A percentile compares a stretch with the other conserved stretches of the same genome.
phyloP scores from a whole-genome alignment of 805 yeast species.

The Yarrowia bubula region DNA sequence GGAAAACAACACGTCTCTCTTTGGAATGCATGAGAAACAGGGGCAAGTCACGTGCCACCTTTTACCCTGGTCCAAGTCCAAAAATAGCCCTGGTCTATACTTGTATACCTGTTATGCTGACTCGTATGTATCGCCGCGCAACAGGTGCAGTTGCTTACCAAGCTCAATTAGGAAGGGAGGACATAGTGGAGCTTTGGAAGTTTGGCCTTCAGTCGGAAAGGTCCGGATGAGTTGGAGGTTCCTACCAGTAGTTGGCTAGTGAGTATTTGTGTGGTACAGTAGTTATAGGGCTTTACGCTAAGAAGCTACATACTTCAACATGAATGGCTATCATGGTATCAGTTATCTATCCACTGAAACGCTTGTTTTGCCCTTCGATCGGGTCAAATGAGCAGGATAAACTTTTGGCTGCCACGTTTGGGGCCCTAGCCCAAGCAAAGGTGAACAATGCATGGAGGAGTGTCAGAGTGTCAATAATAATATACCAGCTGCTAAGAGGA shows the following conservation, averaged over 20 bases:
- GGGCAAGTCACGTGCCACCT: conserved; percentile 11
- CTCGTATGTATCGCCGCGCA: no score
- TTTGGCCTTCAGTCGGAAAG: not conserved
- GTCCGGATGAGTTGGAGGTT: no score
- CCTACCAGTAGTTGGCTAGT: no score
- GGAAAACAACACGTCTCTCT: conserved; percentile 22
- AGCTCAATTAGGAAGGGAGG: conserved; percentile 4
- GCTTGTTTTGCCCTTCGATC: not conserved
- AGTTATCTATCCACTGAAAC: not conserved
- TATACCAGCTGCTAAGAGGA: no score
- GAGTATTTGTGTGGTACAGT: no score
- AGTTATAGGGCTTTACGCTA: no score
- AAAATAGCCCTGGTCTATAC: no score
- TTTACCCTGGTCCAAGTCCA: not conserved
- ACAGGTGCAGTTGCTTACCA: no score
- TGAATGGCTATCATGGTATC: no score
- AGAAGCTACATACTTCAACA: no score
- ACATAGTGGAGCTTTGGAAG: not conserved
- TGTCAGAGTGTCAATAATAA: not conserved
- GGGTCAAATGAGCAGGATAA: not conserved
- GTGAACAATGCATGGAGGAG: not conserved
- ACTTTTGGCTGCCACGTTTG: conserved; percentile 25
- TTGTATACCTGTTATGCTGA: not conserved
- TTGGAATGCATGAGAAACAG: conserved; percentile 24
- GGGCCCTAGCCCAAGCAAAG: conserved; percentile 20